Evolutionary conservation across 495 filamentous ascomycete species (phyloP), one percentile per base, ranked within the genome.

Genomic region (Tetracladium marchalianum): DNA sequence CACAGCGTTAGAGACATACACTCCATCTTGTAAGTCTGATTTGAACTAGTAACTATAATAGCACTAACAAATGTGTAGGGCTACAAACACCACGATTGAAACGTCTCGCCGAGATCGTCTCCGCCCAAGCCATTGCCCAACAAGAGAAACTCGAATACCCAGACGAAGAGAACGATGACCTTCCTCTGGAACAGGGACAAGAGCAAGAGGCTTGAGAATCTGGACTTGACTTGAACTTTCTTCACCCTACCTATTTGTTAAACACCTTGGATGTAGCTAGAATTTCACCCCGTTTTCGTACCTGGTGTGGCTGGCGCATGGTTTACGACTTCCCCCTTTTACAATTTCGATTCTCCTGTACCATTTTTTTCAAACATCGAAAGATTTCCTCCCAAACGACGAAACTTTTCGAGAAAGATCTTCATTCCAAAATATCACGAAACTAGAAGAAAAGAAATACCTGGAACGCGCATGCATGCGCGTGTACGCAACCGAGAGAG

Each of bases 1-100:
- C 60, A 95, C 88, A 1, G 93, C 93, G 27, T 62, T 99, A 56
- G 93, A 99, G 70, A 99, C 93, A 8, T 97, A 97, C 62, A 95
- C 92, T 15, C 93, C 92, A 31, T 92, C 87, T 15, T 96, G 85
- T 90, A 69, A 68, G 84, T 77, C 46, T 11, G 11, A 49, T 44
- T 31, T 15, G 34, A 56, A 47, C 56, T 34, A 31, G 31, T 18
- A 18, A 11, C 9, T 44, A 13, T 35, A 31, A 33, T 5, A 22
- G 51, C 59, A 59, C 59, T 56, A 49, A 65, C 48, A 10, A 42
- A 32, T 31, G 39, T 38, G 41, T 43, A 81, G 87, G 92, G 89
- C 76, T 99, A 39, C 93, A 96, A 84, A 96, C 90, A 16, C 89
- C 90, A 18, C 80, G 90, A 39, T 65, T 99, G 46, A 94, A 95